Evolutionary conservation across 257 asterid genomes (phyloP).

Genomic region (Eucommia ulmoides): DNA sequence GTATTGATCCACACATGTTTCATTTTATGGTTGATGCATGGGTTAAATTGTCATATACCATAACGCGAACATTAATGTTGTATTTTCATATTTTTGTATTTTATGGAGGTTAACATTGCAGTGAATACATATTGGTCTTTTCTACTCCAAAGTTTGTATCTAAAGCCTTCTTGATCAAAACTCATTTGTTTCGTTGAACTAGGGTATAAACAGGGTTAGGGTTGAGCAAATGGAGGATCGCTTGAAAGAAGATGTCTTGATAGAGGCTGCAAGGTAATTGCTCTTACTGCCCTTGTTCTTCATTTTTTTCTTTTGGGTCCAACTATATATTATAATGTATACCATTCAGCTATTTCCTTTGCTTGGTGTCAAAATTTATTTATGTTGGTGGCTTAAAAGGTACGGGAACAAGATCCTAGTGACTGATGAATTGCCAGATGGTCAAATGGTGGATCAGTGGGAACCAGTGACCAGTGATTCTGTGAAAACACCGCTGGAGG

Average conservation of each 20-base stretch:
- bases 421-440: constrained; percentile 97
- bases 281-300: constrained; percentile 3
- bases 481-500: constrained; percentile 92
- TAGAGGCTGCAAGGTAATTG: constrained; percentile 77
- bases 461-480: constrained; percentile 79
- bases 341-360: no score
- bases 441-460: constrained; percentile 99
- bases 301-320: not conserved
- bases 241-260: constrained; percentile 75
- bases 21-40: no score
- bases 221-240: constrained; percentile 99
- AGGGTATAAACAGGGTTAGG: constrained; percentile 97
- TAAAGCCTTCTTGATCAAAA: constrained; percentile 20
- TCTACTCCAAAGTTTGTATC: not conserved
- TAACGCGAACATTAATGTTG: no score
- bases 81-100: no score
- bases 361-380: constrained; percentile 6
- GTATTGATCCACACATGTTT: no score
- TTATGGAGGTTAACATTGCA: no score
- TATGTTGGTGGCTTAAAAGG: constrained; percentile 39
- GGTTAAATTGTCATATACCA: no score
- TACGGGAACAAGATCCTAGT: constrained; percentile 95
- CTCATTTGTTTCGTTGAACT: constrained; percentile 47
- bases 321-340: no score
- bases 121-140: no score